Percentiles rank a stretch among this genome's conserved stretches.
Conservation (phyloP, 2,329 filamentous ascomycete genomes). For the Aspergillus transmontanensis region DNA sequence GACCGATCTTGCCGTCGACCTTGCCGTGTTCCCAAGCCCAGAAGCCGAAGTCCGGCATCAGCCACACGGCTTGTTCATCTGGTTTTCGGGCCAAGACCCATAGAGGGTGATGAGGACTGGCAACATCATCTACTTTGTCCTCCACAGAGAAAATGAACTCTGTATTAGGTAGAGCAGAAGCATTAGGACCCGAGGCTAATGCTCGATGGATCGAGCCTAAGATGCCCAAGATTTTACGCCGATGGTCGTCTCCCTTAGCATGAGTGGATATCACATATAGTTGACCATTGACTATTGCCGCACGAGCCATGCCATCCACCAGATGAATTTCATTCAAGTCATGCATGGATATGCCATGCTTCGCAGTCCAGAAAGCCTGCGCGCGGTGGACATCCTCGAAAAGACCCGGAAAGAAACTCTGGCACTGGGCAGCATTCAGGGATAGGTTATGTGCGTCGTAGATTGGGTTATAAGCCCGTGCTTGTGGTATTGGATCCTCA, state of each 20-base stretch:
- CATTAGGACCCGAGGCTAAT: conserved; percentile 36
- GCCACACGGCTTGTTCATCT: conserved; percentile 43
- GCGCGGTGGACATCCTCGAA: conserved; percentile 31
- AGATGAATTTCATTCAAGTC: conserved; percentile 24
- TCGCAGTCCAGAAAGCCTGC: conserved; percentile 19
- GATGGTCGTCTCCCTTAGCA: conserved; percentile 27
- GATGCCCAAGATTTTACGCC: conserved; percentile 34
- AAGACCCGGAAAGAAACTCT: conserved; percentile 28
- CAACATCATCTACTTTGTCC: conserved; percentile 41
- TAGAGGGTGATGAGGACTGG: conserved; percentile 32
- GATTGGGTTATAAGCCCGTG: conserved; percentile 22
- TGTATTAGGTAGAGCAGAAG: conserved; percentile 37
- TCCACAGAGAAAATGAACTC: conserved; percentile 46
- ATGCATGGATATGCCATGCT: conserved; percentile 17
- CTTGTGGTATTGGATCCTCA: not conserved
- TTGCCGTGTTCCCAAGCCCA: conserved; percentile 45
- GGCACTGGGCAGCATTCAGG: conserved; percentile 25
- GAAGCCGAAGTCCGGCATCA: conserved; percentile 54
- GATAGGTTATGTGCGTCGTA: conserved; percentile 26
- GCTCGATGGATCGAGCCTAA: conserved; percentile 48
- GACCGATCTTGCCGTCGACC: conserved; percentile 24
- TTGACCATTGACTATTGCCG: conserved; percentile 27
- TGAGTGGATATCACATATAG: conserved; percentile 29
- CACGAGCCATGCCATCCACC: conserved; percentile 30
- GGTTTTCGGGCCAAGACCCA: conserved; percentile 41